These are phyloP conservation scores for Leccinum barrowsii DNA, from an alignment of 768 basidiomycete genomes.

Conservation along the genomic window DNA sequence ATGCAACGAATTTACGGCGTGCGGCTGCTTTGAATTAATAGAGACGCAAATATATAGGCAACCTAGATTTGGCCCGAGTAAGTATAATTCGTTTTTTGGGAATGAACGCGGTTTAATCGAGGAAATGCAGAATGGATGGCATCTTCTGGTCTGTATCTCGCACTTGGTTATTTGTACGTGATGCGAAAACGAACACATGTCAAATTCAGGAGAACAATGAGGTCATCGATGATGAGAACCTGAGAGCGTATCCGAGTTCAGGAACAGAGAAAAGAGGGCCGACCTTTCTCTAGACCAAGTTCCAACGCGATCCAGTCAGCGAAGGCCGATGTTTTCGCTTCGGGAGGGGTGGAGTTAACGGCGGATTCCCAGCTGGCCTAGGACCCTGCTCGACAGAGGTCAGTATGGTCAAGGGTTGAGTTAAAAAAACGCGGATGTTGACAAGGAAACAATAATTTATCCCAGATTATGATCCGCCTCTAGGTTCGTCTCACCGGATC, in stretches of 20 bases:
- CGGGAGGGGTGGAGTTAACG: background rate
- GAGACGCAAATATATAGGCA: slow-evolving; percentile 15
- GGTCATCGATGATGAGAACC: slow-evolving; percentile 14
- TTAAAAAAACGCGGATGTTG: slow-evolving; percentile 9
- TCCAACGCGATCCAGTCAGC: background rate
- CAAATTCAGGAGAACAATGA: slow-evolving; percentile 27
- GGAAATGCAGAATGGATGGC: slow-evolving; percentile 12
- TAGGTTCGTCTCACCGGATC: background rate
- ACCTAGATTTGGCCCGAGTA: slow-evolving; percentile 22
- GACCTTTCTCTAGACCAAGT: background rate
- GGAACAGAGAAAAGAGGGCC: slow-evolving; percentile 1
- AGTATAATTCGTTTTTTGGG: slow-evolving; percentile 16
- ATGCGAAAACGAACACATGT: slow-evolving; percentile 12
- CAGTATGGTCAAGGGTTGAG: slow-evolving; percentile 2
- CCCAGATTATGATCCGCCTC: slow-evolving; percentile 2
- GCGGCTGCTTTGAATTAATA: slow-evolving; percentile 1
- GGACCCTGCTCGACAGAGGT: slow-evolving; percentile 4
- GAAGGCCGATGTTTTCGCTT: background rate
- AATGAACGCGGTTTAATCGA: slow-evolving; percentile 14
- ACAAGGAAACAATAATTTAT: slow-evolving; percentile 14
- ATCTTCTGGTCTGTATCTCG: slow-evolving; percentile 1
- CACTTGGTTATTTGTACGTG: slow-evolving; percentile 26
- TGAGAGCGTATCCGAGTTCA: slow-evolving; percentile 1
- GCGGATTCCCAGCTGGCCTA: background rate
- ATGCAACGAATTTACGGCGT: slow-evolving; percentile 5